A percentile compares a stretch with the other conserved stretches of the same genome.
Conservation (phyloP, 345 rosid species). For the Gossypium sturtianum region DNA sequence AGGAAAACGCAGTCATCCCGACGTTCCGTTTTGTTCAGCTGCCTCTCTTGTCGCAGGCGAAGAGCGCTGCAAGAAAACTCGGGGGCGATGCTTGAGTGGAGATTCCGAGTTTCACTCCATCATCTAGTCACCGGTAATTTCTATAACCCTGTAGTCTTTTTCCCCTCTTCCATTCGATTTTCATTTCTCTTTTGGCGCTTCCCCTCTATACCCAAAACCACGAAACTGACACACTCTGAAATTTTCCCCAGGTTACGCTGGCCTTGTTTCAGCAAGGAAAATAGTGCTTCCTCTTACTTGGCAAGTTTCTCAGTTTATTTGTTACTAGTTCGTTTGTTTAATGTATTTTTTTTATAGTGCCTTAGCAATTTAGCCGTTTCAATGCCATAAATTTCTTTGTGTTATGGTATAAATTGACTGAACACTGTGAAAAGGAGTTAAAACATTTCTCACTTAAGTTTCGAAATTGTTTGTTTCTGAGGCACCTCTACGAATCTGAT, state of each 20-base stretch:
- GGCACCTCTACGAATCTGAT: background rate
- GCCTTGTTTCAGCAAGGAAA: background rate
- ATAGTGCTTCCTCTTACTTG: background rate
- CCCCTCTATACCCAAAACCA: background rate
- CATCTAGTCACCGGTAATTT: constrained; percentile 7
- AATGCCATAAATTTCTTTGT: background rate
- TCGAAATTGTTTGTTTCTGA: background rate
- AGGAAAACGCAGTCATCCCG: background rate
- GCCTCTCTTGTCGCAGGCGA: background rate
- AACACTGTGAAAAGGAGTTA: background rate
- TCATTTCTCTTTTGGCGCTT: background rate
- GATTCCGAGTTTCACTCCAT: constrained; percentile 8
- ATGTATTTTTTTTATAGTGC: background rate
- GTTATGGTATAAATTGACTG: background rate
- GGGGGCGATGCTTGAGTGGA: constrained; percentile 8
- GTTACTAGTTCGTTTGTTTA: background rate
- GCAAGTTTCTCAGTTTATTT: background rate
- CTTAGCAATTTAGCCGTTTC: background rate
- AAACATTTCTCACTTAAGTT: background rate
- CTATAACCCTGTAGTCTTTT: background rate
- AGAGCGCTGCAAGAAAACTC: background rate
- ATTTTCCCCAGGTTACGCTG: background rate
- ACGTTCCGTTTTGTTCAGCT: background rate
- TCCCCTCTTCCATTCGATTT: background rate
- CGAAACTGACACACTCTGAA: background rate